A percentile compares a stretch with the other conserved stretches of the same genome.
Evolutionary conservation across 148 eudicot genomes (phyloP).

Genomic region (Amaranthus cruentus): DNA sequence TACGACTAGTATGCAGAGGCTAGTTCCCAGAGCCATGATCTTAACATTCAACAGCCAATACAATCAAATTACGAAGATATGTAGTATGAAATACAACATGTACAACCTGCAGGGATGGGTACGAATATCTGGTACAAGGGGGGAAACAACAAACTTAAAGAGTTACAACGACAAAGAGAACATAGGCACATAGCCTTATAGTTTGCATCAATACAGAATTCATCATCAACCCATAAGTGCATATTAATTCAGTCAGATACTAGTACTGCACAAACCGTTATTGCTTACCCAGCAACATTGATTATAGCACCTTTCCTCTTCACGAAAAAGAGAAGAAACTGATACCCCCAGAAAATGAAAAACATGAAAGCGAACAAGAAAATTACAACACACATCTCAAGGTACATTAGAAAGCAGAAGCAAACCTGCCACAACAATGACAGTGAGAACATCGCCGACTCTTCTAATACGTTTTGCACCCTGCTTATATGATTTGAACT

Average conservation of each 20-base stretch:
- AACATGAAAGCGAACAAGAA: not conserved
- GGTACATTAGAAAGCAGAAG: constrained; percentile 15
- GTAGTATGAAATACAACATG: no score
- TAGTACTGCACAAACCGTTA: not conserved
- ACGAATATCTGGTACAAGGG: no score
- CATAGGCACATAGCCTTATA: not conserved
- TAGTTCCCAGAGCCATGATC: not conserved
- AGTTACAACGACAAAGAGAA: not conserved
- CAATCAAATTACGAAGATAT: not conserved
- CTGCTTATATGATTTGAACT: constrained; percentile 72
- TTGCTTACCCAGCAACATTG: not conserved
- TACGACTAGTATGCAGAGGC: not conserved
- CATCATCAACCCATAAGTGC: not conserved
- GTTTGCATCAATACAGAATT: not conserved
- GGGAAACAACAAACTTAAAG: no score
- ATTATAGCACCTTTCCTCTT: no score
- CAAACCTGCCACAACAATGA: constrained; percentile 81
- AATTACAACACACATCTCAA: not conserved
- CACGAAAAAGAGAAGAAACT: no score
- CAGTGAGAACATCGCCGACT: constrained; percentile 71
- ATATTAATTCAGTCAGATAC: not conserved
- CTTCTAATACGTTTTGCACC: constrained; percentile 54
- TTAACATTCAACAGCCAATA: not conserved
- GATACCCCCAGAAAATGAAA: not conserved
- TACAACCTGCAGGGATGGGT: not conserved